phyloP scores from a whole-genome alignment of 2,329 filamentous ascomycete genomes.

The Fusarium goolgardi region DNA sequence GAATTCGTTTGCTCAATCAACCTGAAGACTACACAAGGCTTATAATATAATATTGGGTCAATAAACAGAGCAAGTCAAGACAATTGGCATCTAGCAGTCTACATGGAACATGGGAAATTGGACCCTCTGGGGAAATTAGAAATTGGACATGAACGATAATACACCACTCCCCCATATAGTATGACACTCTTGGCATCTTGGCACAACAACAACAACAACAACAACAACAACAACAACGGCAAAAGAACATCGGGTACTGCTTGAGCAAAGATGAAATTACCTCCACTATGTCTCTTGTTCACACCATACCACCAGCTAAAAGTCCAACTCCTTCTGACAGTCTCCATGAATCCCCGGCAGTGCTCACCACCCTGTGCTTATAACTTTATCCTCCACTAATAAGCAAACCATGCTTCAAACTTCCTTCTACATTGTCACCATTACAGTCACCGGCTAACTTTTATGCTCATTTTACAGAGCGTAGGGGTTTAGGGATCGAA shows the following conservation, averaged over 20 bases:
- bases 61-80: neutral
- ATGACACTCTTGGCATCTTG: neutral
- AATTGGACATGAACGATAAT: neutral
- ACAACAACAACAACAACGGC: neutral
- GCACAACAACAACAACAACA: neutral
- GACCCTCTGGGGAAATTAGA: neutral
- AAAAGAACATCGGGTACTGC: conserved; percentile 15
- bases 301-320: conserved; percentile 12
- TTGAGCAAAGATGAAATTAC: conserved; percentile 39
- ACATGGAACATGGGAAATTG: neutral
- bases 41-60: neutral
- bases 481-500: conserved; percentile 83
- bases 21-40: neutral
- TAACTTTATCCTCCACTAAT: conserved; percentile 16
- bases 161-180: neutral
- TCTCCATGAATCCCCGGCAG: conserved; percentile 24
- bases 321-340: conserved; percentile 38
- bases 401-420: conserved; percentile 20
- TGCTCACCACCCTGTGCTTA: conserved; percentile 18
- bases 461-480: conserved; percentile 61
- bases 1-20: neutral
- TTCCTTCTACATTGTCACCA: conserved; percentile 19
- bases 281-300: conserved; percentile 31
- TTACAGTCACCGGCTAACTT: conserved; percentile 25
- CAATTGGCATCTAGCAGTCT: neutral